Evolutionary conservation across 108 stramenopile species (phyloP), one percentile per base, ranked within the genome.

Genomic region (Fistulifera solaris): DNA sequence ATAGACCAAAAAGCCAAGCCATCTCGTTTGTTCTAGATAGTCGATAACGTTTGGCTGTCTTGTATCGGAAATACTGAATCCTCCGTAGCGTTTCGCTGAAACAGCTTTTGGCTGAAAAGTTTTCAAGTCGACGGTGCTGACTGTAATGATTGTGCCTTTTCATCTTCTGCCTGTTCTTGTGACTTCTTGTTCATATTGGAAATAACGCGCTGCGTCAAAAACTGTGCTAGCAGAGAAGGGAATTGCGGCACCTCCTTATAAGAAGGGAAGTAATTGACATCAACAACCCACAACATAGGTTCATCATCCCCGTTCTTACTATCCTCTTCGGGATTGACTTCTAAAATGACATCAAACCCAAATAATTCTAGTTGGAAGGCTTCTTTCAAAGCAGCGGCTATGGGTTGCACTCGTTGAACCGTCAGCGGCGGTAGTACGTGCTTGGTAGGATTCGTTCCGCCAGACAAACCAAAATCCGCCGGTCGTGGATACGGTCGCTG

Each of bases 191-290:
- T 10, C 44, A 18, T 21, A 8, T 22, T 3, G 6, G 6, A 62
- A 1, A 81, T 66, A 6, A 75, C 87, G 47, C 85, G 70, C 44
- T 81, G 75, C 0, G 82, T 81, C 51, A 90, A 51, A 61, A 78
- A 90, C 52, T 82, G 73, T 8, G 89, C 89, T 50, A 90, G 57
- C 12, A 86, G 52, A 16, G 77, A 67, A 25, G 89, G 84, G 59
- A 90, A 90, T 52, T 83, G 70, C 0, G 80, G 77, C 22, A 90
- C 85, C 57, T 92, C 90, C 61, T 92, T 92, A 70, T 87, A 92
- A 21, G 81, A 83, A 19, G 90, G 90, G 59, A 92, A 92, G 51
- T 92, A 92, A 58, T 92, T 92, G 40, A 92, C 90, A 53, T 87
- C 86, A 0, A 88, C 86, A 5, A 88, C 90, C 0, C 80, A 43